Percentiles rank a stretch among this genome's conserved stretches.
phyloP scores from a whole-genome alignment of 2,329 filamentous ascomycete genomes.

The Paracoccidioides lutzii region DNA sequence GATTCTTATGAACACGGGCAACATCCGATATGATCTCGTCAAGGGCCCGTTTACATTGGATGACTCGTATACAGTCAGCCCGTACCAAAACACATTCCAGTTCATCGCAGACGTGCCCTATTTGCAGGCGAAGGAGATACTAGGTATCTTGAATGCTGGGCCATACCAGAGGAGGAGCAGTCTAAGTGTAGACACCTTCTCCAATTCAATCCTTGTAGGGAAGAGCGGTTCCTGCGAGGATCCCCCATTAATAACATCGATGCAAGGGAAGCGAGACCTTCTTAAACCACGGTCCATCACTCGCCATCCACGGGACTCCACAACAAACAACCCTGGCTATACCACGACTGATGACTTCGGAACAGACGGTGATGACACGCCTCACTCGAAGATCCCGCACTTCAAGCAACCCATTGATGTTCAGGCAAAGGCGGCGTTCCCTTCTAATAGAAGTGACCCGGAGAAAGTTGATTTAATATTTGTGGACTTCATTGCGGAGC shows the following conservation, averaged over 20 bases:
- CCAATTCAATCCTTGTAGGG: slow-evolving; percentile 7
- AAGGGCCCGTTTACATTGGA: slow-evolving; percentile 48
- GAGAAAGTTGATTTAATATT: slow-evolving; percentile 17
- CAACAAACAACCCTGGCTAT: slow-evolving; percentile 15
- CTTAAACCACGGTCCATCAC: slow-evolving; percentile 11
- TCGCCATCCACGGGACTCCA: slow-evolving; percentile 15
- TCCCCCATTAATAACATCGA: slow-evolving; percentile 11
- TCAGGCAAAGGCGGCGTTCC: slow-evolving; percentile 22
- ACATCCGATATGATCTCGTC: slow-evolving; percentile 49
- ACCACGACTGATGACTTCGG: slow-evolving; percentile 24
- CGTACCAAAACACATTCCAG: slow-evolving; percentile 20
- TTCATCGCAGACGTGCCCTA: slow-evolving; percentile 22
- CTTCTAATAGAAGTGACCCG: slow-evolving; percentile 12
- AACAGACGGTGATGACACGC: slow-evolving; percentile 22
- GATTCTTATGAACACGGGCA: slow-evolving; percentile 48
- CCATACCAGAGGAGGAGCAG: slow-evolving; percentile 16
- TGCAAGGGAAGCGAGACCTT: slow-evolving; percentile 2
- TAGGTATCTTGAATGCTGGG: slow-evolving; percentile 17
- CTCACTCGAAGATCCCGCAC: slow-evolving; percentile 17
- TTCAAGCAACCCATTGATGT: slow-evolving; percentile 18
- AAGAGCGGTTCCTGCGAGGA: slow-evolving; percentile 10
- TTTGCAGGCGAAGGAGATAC: slow-evolving; percentile 17
- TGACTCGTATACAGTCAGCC: slow-evolving; percentile 18
- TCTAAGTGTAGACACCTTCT: slow-evolving; percentile 6
- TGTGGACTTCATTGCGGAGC: slow-evolving; percentile 13